Base-by-base conservation (phyloP, 768 basidiomycete genomes). In the Saitozyma podzolica region DNA sequence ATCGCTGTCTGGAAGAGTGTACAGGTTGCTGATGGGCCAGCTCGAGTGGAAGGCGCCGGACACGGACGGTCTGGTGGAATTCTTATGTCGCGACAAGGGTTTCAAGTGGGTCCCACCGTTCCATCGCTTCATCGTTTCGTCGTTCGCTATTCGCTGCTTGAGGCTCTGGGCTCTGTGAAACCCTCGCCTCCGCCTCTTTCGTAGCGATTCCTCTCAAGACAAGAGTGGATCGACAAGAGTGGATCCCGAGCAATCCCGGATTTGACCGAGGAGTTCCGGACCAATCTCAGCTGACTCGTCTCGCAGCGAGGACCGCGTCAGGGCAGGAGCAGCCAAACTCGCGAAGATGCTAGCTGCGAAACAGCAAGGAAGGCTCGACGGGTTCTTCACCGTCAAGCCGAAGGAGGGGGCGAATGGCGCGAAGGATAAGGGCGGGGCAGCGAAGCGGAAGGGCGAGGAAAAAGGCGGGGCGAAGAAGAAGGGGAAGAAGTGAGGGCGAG, bases 1-100 rank as follows among this genome's bases (percentile, higher is more conserved):
- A 29, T 29, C 29, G 29, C 29, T 29, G 29, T 29, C 29, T 29
- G 29, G 29, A 29, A 29, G 29, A 29, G 29, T 29, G 29, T 29
- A 29, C 29, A 29, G 29, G 29, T 29, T 29, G 29, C 29, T 29
- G 29, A 29, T 29, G 29, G 29, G 2, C 29, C 73, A 96, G 92
- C 84, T 98, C 48, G 93, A 95, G 68, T 99, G 96, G 96, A 90
- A 86, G 61, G 84, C 84, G 63, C 96, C 96, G 1, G 92, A 99
- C 67, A 82, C 93, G 1, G 93, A 97, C 8, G 95, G 94, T 8
- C 83, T 99, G 4, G 87, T 99, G 6, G 86, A 97, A 50, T 99
- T 98, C 81, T 78, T 99, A 20, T 94, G 97, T 14, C 86, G 81
- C 43, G 90, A 97, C 75, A 98, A 99, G 77, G 96, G 96, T 7